Evolutionary conservation across 2,329 filamentous ascomycete genomes (phyloP).

Genomic region (Nemania sp.): DNA sequence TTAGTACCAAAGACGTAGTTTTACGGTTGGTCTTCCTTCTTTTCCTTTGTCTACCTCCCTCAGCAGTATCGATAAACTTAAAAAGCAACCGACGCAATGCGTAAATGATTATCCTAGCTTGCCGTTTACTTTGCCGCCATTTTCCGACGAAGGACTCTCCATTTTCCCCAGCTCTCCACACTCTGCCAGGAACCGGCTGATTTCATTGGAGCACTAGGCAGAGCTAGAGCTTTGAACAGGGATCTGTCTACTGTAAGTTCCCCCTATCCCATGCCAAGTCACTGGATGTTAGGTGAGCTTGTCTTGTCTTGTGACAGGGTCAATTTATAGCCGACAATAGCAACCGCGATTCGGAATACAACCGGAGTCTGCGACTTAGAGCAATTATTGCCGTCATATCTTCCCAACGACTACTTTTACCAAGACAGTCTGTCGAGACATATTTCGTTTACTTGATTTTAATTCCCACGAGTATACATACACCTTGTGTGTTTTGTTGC

Average conservation of each 20-base stretch:
- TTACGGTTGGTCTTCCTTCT: too few species aligned
- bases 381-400: conserved; percentile 2
- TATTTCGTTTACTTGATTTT: not conserved
- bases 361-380: conserved; percentile 1
- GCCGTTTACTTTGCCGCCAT: conserved; percentile 40
- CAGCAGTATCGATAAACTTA: too few species aligned
- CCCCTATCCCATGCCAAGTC: conserved; percentile 6
- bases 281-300: conserved; percentile 11
- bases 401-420: not conserved
- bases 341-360: conserved; percentile 39
- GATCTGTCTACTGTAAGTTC: conserved; percentile 1
- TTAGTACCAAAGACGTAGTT: too few species aligned
- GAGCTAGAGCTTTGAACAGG: conserved; percentile 24
- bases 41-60: too few species aligned
- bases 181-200: conserved; percentile 19
- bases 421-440: not conserved
- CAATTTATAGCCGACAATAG: conserved; percentile 47
- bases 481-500: not conserved
- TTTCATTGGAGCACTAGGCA: conserved; percentile 14
- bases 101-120: conserved; percentile 33
- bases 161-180: conserved; percentile 30
- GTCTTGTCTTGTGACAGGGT: conserved; percentile 33
- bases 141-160: conserved; percentile 40
- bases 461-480: not conserved
- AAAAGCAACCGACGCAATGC: conserved; percentile 22